A percentile compares a stretch with the other conserved stretches of the same genome.
phyloP scores from a whole-genome alignment of 2,329 filamentous ascomycete genomes.

The Bipolaris cookei region DNA sequence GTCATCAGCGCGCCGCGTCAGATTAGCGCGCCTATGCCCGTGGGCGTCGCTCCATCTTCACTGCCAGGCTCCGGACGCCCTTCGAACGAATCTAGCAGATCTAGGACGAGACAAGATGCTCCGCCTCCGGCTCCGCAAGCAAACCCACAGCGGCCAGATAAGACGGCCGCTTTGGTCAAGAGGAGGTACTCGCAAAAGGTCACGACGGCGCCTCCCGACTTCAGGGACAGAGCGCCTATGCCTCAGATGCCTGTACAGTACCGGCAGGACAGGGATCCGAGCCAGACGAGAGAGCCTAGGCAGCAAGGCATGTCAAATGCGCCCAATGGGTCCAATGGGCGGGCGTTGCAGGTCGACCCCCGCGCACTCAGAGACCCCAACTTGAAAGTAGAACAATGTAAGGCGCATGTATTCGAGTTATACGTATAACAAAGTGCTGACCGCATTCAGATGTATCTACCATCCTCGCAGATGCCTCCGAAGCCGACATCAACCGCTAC shows the following conservation, averaged over 20 bases:
- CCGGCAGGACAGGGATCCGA: conserved; percentile 57
- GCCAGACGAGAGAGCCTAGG: conserved; percentile 52
- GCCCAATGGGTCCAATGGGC: conserved; percentile 25
- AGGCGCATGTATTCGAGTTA: conserved; percentile 27
- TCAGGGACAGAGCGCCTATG: conserved; percentile 71
- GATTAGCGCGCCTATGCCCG: conserved; percentile 55
- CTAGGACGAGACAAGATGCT: conserved; percentile 38
- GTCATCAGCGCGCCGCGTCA: conserved; percentile 62
- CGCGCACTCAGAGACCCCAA: conserved; percentile 80
- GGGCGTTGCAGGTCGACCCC: conserved; percentile 73
- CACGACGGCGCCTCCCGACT: conserved; percentile 75
- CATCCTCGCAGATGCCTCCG: conserved; percentile 81
- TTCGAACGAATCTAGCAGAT: conserved; percentile 47
- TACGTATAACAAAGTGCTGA: conserved; percentile 9
- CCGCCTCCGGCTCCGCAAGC: conserved; percentile 39
- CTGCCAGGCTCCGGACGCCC: conserved; percentile 46
- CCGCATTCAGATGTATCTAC: conserved; percentile 63
- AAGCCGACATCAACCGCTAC: conserved; percentile 84
- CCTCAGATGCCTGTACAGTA: conserved; percentile 68
- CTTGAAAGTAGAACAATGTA: conserved; percentile 79
- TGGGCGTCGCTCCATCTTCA: conserved; percentile 34
- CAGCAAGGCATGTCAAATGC: conserved; percentile 58
- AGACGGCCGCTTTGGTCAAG: conserved; percentile 85
- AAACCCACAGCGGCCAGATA: conserved; percentile 54
- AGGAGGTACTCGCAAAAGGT: conserved; percentile 93